phyloP scores from a whole-genome alignment of 2,329 filamentous ascomycete genomes.

The Colletotrichum spinosum region DNA sequence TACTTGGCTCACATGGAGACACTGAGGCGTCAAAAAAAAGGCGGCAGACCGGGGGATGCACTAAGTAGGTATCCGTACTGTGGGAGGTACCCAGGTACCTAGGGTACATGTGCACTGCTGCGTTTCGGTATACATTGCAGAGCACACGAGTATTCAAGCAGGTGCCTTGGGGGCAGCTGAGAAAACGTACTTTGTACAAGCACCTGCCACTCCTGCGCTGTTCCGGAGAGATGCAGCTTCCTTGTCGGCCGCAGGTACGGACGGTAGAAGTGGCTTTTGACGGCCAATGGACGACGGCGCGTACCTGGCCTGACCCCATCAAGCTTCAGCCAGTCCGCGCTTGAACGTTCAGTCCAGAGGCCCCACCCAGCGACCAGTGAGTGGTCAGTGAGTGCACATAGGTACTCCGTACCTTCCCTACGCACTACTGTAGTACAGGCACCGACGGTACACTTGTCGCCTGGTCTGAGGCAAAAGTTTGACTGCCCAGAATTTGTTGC shows the following conservation, averaged over 20 bases:
- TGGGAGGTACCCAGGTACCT: conserved; percentile 6
- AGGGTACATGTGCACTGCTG: conserved; percentile 4
- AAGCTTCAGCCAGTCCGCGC: conserved; percentile 20
- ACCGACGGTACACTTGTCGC: too few species aligned
- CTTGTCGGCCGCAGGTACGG: conserved; percentile 33
- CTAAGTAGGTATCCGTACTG: conserved; percentile 15
- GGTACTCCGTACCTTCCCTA: too few species aligned
- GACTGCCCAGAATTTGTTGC: too few species aligned
- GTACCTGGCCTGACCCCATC: conserved; percentile 28
- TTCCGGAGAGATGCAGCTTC: neutral
- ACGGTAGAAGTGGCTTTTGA: conserved; percentile 29
- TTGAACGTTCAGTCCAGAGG: neutral
- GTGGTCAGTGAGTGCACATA: too few species aligned
- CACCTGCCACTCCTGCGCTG: too few species aligned
- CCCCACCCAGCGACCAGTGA: too few species aligned
- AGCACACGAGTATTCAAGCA: too few species aligned
- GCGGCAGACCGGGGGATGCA: conserved; percentile 21
- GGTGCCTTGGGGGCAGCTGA: too few species aligned
- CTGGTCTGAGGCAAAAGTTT: too few species aligned
- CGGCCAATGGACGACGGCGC: conserved; percentile 15
- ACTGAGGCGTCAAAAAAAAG: conserved; percentile 22
- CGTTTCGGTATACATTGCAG: too few species aligned
- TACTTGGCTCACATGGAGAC: neutral
- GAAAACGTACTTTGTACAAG: too few species aligned
- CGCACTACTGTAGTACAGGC: too few species aligned